Conservation (phyloP, 1,139 yeast genomes). For the Scheffersomyces cryptocercus region DNA sequence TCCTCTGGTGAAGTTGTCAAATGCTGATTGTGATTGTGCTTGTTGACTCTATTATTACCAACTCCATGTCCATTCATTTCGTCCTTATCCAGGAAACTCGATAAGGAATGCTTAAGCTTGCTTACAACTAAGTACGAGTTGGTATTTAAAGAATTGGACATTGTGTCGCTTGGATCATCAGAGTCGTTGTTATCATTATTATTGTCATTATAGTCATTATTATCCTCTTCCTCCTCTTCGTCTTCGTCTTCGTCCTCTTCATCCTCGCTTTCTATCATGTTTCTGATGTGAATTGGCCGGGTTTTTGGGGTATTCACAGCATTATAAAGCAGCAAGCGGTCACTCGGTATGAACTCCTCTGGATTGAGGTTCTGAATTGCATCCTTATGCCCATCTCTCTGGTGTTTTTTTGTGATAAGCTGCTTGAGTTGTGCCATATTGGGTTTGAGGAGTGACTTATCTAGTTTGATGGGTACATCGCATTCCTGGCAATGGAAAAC, state of each 20-base stretch:
- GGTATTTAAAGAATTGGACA: constrained; percentile 19
- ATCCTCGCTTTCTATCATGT: constrained; percentile 17
- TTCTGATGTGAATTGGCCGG: constrained; percentile 18
- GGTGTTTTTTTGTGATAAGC: constrained; percentile 22
- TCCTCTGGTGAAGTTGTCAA: constrained; percentile 2
- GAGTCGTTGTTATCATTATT: neutral
- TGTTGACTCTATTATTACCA: too few species aligned
- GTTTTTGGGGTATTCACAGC: constrained; percentile 13
- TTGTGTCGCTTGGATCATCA: neutral
- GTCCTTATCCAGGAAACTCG: constrained; percentile 4
- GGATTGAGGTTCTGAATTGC: constrained; percentile 23
- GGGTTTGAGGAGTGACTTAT: constrained; percentile 29
- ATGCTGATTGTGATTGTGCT: constrained; percentile 13
- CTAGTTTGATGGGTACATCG: constrained; percentile 29
- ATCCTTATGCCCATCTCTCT: constrained; percentile 12
- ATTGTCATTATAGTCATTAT: constrained; percentile 1
- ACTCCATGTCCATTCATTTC: constrained; percentile 1
- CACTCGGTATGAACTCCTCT: constrained; percentile 32
- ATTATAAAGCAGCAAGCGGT: constrained; percentile 29
- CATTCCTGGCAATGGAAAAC: constrained; percentile 36
- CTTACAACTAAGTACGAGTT: constrained; percentile 37
- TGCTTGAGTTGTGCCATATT: constrained; percentile 37
- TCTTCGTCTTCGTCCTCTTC: constrained; percentile 18
- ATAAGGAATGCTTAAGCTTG: constrained; percentile 13
- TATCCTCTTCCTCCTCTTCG: constrained; percentile 10